phyloP scores from a whole-genome alignment of 768 basidiomycete species.

The Podaxis sp. region DNA sequence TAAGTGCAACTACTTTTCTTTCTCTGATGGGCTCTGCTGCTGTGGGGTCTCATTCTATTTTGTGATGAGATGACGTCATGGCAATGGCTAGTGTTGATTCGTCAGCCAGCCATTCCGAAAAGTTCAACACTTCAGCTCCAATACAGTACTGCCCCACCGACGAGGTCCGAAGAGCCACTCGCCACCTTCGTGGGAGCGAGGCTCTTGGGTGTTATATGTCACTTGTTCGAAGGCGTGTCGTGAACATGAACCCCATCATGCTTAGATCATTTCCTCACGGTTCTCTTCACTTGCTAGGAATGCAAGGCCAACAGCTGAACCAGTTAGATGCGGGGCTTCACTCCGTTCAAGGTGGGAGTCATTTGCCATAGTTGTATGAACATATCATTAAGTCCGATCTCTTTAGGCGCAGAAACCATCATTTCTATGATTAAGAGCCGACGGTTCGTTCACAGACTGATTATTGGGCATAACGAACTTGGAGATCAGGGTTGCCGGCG shows the following conservation, averaged over 20 bases:
- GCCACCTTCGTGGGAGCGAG: background rate
- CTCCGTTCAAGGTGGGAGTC: slow-evolving; percentile 1
- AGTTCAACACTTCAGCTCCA: background rate
- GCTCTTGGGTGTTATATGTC: background rate
- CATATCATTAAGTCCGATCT: background rate
- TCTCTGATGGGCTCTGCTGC: too few relatives aligned
- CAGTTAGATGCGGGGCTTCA: slow-evolving; percentile 2
- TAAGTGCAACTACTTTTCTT: too few relatives aligned
- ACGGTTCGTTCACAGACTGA: slow-evolving; percentile 45
- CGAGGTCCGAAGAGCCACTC: background rate
- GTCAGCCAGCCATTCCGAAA: background rate
- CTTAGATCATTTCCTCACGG: background rate
- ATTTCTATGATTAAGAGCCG: slow-evolving; percentile 42
- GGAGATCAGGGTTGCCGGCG: slow-evolving; percentile 52
- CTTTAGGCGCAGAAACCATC: slow-evolving; percentile 45
- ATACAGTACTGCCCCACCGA: background rate
- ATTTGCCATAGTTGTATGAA: background rate
- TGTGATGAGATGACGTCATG: background rate
- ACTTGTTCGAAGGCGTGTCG: background rate
- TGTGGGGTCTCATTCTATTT: too few relatives aligned
- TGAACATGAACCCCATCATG: background rate
- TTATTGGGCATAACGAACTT: slow-evolving; percentile 52
- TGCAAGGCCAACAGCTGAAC: slow-evolving; percentile 1
- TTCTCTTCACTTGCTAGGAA: background rate
- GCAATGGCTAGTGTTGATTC: background rate